These are phyloP conservation scores for Leptoxyphium fumago DNA, from an alignment of 2,329 filamentous ascomycete genomes.

Conservation along the genomic window DNA sequence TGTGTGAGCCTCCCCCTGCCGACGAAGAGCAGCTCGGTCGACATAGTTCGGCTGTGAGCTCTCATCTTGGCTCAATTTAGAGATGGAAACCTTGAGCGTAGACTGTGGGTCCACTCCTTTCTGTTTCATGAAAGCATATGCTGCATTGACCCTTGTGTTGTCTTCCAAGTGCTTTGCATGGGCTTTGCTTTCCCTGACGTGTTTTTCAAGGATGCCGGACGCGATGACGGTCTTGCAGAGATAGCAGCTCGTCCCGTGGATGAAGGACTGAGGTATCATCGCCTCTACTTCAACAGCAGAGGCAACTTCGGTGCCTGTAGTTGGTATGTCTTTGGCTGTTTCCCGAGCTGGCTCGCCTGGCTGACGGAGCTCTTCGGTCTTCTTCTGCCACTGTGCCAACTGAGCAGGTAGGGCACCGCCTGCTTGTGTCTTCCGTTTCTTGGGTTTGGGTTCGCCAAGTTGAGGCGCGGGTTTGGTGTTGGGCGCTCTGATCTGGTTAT, in stretches of 20 bases:
- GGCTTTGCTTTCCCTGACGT: constrained; percentile 43
- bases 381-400: constrained; percentile 14
- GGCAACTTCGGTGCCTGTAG: constrained; percentile 6
- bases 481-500: background rate
- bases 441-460: constrained; percentile 21
- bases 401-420: constrained; percentile 15
- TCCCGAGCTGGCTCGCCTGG: constrained; percentile 2
- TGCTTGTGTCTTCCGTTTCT: constrained; percentile 43
- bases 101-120: constrained; percentile 4
- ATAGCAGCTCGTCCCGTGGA: constrained; percentile 11
- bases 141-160: constrained; percentile 27
- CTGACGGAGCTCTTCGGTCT: constrained; percentile 12
- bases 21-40: constrained; percentile 54
- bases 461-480: background rate
- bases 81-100: constrained; percentile 9
- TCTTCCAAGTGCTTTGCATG: constrained; percentile 42
- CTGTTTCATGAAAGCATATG: constrained; percentile 8
- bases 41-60: constrained; percentile 31
- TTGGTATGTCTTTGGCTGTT: background rate
- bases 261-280: constrained; percentile 6
- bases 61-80: constrained; percentile 1
- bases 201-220: constrained; percentile 32
- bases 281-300: background rate
- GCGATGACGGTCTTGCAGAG: constrained; percentile 11
- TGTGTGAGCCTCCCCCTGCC: constrained; percentile 43